phyloP scores from a whole-genome alignment of 2,329 filamentous ascomycete genomes.

The Zasmidium citrigriseum region DNA sequence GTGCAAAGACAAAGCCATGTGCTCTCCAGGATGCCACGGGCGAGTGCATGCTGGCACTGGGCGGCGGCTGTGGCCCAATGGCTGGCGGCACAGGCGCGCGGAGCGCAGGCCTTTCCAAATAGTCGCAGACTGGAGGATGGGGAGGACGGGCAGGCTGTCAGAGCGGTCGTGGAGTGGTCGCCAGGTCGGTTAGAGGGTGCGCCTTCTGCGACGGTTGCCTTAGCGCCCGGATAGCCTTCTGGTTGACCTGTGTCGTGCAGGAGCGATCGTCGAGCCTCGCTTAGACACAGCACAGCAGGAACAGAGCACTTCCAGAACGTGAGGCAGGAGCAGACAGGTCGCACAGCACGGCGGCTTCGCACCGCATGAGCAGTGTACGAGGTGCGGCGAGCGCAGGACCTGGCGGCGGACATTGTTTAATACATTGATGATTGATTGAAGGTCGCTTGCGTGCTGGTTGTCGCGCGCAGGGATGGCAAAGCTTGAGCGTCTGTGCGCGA shows the following conservation, averaged over 20 bases:
- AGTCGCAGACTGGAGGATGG: background rate
- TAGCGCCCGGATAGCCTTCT: slow-evolving; percentile 6
- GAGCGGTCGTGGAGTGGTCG: no score
- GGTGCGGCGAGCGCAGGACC: no score
- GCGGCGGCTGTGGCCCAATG: background rate
- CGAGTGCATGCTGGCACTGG: background rate
- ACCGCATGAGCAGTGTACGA: no score
- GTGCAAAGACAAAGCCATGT: slow-evolving; percentile 8
- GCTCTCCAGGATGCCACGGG: slow-evolving; percentile 4
- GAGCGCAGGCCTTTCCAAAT: background rate
- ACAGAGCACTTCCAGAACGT: background rate
- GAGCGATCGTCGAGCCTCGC: slow-evolving; percentile 13
- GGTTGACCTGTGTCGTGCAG: slow-evolving; percentile 20
- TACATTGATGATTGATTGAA: no score
- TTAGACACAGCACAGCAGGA: slow-evolving; percentile 6
- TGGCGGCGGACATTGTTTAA: no score
- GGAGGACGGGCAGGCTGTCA: no score
- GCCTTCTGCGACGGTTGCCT: background rate
- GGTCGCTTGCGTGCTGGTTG: no score
- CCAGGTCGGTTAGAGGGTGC: slow-evolving; percentile 9
- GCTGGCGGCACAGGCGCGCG: background rate
- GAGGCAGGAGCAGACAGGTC: background rate
- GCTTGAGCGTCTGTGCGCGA: background rate
- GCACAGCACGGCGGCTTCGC: no score
- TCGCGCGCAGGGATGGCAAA: no score